phyloP scores from a whole-genome alignment of 495 filamentous ascomycete genomes.

The Annulohypoxylon moriforme region DNA sequence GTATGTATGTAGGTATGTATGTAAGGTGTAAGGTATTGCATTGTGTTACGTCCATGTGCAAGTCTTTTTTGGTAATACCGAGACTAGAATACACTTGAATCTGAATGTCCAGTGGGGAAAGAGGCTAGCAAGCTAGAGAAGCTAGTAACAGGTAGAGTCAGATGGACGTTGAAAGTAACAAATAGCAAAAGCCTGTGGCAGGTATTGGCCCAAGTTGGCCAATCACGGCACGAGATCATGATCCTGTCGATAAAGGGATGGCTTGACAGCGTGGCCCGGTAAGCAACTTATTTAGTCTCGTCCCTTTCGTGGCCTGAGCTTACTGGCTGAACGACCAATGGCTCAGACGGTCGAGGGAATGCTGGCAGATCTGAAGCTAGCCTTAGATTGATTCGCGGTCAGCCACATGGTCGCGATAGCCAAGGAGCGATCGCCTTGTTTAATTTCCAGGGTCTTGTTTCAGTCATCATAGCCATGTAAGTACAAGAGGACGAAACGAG shows the following conservation, averaged over 20 bases:
- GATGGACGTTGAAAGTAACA: slow-evolving; percentile 36
- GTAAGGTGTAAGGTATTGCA: not conserved
- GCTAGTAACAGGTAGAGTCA: slow-evolving; percentile 29
- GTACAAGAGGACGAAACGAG: slow-evolving; percentile 8
- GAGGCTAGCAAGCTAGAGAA: not conserved
- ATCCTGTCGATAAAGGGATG: slow-evolving; percentile 39
- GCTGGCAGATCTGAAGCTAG: slow-evolving; percentile 42
- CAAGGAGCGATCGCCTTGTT: slow-evolving; percentile 34
- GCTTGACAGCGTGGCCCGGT: slow-evolving; percentile 48
- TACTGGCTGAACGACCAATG: slow-evolving; percentile 39
- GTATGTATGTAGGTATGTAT: slow-evolving; percentile 1
- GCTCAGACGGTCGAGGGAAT: slow-evolving; percentile 33
- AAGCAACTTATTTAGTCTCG: slow-evolving; percentile 43
- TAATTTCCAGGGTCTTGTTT: slow-evolving; percentile 45
- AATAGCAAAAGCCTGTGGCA: slow-evolving; percentile 31
- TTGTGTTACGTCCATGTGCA: slow-evolving; percentile 11
- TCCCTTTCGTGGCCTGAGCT: slow-evolving; percentile 43
- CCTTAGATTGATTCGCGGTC: slow-evolving; percentile 42
- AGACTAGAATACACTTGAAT: not conserved
- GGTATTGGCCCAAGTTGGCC: slow-evolving; percentile 20
- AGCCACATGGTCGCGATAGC: slow-evolving; percentile 45
- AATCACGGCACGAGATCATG: slow-evolving; percentile 28
- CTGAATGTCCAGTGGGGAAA: slow-evolving; percentile 17
- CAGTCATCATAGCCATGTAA: slow-evolving; percentile 23
- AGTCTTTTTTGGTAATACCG: slow-evolving; percentile 11